Base-by-base conservation (phyloP, 805 yeast genomes). In the Candida dajiaensis region DNA sequence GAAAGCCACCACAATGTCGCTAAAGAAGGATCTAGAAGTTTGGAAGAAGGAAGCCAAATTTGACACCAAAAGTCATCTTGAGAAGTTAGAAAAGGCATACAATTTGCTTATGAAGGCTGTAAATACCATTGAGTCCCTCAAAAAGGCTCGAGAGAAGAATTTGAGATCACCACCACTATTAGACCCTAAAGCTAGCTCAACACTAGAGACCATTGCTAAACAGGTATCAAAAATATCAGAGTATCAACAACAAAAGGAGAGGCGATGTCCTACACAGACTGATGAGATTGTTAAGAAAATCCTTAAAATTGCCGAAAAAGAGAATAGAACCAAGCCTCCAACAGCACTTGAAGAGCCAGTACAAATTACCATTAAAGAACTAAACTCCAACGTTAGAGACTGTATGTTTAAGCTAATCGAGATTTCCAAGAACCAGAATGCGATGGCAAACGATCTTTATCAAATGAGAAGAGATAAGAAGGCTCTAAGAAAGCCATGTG, bases 1-100 rank as follows among this genome's bases (percentile, higher is more conserved):
- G 12, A 29, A 47, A 36, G 25, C 19, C 9, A 40, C 44, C 4
- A 4, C 31, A 12, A 13, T 28, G 31, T 20, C n/a, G 35, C 6
- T 28, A 13, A 28, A 28, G 31, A 22, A 23, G 6, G 37, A 36
- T 1, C 10, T 49, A 13, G 23, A n/a, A 6, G 18, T n/a, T 3
- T 46, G 37, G 35, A 40, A n/a, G n/a, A 16, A 41, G 5, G 12
- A 11, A 38, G 44, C 42, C 20, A 43, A 42, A 19, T 29, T 36
- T 20, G 22, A 11, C 16, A 3, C 13, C 9, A 20, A 36, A 20
- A 10, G 9, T 5, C 12, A 6, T 15, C 19, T 36, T 4, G 23
- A 36, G n/a, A 19, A 36, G 23, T 13, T 36, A 13, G n/a, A 36
- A 7, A 36, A 36, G 13, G 20, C 39, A 4, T 25, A 36, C 7